Conservation (phyloP, 257 asterid species). For the Solanum gandarillasii region DNA sequence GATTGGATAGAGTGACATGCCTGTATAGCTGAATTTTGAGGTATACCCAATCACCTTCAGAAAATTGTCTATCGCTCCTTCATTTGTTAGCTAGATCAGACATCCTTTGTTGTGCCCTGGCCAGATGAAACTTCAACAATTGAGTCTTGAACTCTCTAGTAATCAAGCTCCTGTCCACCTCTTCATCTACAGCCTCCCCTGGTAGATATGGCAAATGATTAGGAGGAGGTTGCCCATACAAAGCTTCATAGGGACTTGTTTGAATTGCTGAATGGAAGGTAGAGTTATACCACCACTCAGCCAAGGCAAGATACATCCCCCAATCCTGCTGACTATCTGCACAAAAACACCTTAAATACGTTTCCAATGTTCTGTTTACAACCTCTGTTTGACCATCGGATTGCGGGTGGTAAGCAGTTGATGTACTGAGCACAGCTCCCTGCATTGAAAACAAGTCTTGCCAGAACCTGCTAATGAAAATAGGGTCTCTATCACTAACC, state of each 20-base stretch:
- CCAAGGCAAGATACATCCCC: neutral
- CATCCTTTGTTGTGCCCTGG: neutral
- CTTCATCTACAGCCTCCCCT: neutral
- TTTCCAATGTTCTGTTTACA: neutral
- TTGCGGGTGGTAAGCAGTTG: neutral
- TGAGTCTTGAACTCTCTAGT: neutral
- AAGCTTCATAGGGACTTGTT: neutral
- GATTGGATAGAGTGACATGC: neutral
- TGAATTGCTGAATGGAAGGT: neutral
- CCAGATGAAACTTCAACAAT: no score
- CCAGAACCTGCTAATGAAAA: neutral
- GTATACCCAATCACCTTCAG: neutral
- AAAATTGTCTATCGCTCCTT: neutral
- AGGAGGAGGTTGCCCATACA: neutral
- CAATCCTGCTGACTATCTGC: neutral
- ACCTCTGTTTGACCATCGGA: neutral
- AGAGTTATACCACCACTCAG: neutral
- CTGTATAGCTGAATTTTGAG: neutral
- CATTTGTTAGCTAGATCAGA: neutral
- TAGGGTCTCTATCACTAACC: no score
- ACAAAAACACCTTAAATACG: neutral
- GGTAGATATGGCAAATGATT: neutral
- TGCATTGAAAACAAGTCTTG: neutral
- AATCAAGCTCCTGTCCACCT: neutral
- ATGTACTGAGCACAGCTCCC: neutral